Evolutionary conservation across 1,284 basidiomycete species (phyloP).

Genomic region (Ustilago xerochloae): DNA sequence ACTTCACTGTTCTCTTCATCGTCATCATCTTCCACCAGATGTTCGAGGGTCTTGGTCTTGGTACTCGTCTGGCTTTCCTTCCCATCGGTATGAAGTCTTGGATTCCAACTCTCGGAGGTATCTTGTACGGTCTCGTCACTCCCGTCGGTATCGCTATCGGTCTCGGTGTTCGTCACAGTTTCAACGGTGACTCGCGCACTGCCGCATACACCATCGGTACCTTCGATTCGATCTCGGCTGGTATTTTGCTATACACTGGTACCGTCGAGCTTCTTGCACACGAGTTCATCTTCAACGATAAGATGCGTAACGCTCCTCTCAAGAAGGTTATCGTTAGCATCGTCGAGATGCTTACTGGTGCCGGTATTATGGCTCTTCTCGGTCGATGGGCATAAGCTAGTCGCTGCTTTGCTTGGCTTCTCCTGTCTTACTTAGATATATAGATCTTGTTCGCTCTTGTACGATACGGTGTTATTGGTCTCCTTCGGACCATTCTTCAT

Average conservation of each 20-base stretch:
- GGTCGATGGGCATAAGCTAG: constrained; percentile 67
- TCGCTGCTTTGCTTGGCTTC: too few species aligned
- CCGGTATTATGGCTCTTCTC: constrained; percentile 70
- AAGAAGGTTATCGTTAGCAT: constrained; percentile 63
- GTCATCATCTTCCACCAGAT: constrained; percentile 79
- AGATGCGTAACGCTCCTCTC: constrained; percentile 66
- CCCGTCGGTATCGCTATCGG: constrained; percentile 67
- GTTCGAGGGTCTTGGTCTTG: constrained; percentile 68
- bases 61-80: constrained; percentile 58
- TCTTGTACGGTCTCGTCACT: constrained; percentile 63
- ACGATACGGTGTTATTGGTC: background rate
- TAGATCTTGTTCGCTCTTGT: background rate
- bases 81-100: constrained; percentile 36
- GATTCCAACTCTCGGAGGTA: constrained; percentile 47
- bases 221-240: constrained; percentile 63
- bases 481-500: background rate
- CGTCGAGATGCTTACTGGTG: constrained; percentile 68
- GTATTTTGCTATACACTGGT: constrained; percentile 68
- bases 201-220: constrained; percentile 65
- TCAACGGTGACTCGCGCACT: constrained; percentile 62
- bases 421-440: background rate
- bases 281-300: constrained; percentile 69
- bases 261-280: constrained; percentile 65
- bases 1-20: constrained; percentile 85
- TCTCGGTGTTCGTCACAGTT: constrained; percentile 61